Evolutionary conservation across 2,329 filamentous ascomycete genomes (phyloP).

Genomic region (Arachnomyces sp.): DNA sequence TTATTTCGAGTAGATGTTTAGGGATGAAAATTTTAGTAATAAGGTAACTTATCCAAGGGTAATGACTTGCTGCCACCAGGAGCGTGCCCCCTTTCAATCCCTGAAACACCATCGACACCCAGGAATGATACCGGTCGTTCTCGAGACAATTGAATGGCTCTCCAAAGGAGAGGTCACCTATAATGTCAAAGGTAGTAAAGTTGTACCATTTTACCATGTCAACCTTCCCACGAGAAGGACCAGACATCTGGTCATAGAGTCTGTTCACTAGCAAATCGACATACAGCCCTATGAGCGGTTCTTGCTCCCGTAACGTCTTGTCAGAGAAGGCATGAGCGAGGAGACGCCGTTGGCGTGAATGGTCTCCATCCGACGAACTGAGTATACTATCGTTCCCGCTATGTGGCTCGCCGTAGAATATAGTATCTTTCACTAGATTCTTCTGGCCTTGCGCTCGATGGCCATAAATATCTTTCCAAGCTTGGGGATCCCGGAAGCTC

Average conservation of each 20-base stretch:
- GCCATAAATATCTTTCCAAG: conserved; percentile 24
- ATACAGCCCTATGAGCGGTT: conserved; percentile 23
- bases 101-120: conserved; percentile 31
- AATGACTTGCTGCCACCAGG: conserved; percentile 4
- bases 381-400: conserved; percentile 12
- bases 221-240: conserved; percentile 2
- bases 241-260: conserved; percentile 3
- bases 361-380: conserved; percentile 15
- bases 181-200: conserved; percentile 19
- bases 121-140: conserved; percentile 31
- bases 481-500: conserved; percentile 16
- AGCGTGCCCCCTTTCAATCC: conserved; percentile 15
- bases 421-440: conserved; percentile 10
- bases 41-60: conserved; percentile 1
- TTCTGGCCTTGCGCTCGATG: conserved; percentile 11
- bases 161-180: conserved; percentile 18
- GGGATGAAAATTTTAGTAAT: no score
- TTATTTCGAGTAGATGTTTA: no score
- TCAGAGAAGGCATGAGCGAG: conserved; percentile 38
- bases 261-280: conserved; percentile 15
- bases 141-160: conserved; percentile 26
- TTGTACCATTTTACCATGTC: conserved; percentile 17
- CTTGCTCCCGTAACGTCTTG: conserved; percentile 33
- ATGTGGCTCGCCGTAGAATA: conserved; percentile 12
- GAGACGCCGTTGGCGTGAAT: conserved; percentile 22